Conservation (phyloP, 768 basidiomycete genomes). For the Harrya chromipes region DNA sequence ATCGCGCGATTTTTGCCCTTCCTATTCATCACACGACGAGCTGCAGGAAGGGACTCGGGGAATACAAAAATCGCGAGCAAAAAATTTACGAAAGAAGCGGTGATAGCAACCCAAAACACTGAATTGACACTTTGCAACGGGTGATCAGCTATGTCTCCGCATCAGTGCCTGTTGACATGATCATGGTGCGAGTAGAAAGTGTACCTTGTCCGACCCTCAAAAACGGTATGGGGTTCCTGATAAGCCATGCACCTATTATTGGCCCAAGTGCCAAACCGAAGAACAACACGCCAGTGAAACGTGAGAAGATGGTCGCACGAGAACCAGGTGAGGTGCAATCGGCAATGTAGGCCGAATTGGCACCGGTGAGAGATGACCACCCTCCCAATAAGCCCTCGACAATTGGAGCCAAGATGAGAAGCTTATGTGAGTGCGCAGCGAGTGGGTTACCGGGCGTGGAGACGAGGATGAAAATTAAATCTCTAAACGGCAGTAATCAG, state of each 20-base stretch:
- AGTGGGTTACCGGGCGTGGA: conserved; percentile 60
- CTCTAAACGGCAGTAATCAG: conserved; percentile 44
- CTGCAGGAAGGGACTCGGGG: conserved; percentile 50
- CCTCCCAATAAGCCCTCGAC: conserved; percentile 82
- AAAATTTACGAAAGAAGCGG: conserved; percentile 45
- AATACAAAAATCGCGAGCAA: conserved; percentile 60
- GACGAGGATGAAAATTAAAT: conserved; percentile 75
- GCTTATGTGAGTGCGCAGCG: conserved; percentile 62
- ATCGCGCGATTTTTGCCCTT: conserved; percentile 31
- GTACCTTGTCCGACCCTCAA: conserved; percentile 27
- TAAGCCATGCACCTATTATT: conserved; percentile 55
- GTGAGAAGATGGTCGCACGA: conserved; percentile 63
- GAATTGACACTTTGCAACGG: conserved; percentile 40
- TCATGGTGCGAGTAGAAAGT: background rate
- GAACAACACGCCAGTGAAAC: conserved; percentile 73
- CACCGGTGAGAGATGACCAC: conserved; percentile 63
- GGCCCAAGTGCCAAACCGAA: conserved; percentile 79
- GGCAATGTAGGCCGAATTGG: conserved; percentile 67
- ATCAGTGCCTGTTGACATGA: conserved; percentile 7
- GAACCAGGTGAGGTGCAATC: conserved; percentile 83
- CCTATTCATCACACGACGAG: conserved; percentile 23
- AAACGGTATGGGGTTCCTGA: conserved; percentile 40
- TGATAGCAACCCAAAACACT: conserved; percentile 54
- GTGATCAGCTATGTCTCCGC: conserved; percentile 21
- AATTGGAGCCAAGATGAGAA: conserved; percentile 75